phyloP scores from a whole-genome alignment of 495 filamentous ascomycete genomes.

The Podospora appendiculata region DNA sequence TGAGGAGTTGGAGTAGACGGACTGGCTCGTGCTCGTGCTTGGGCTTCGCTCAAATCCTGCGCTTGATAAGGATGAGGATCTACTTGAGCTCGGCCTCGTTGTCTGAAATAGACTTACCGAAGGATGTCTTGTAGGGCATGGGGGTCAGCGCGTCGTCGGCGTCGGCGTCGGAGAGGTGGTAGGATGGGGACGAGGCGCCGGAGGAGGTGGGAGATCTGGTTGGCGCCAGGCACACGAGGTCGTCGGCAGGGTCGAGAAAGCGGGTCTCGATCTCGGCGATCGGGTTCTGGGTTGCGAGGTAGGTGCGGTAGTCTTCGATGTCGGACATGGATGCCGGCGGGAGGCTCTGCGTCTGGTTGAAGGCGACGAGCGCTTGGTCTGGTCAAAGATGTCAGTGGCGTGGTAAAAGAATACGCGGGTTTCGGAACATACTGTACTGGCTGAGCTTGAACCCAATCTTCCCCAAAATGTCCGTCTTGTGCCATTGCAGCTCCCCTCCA shows the following conservation, averaged over 20 bases:
- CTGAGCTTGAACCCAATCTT: slow-evolving; percentile 66
- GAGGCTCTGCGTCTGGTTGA: slow-evolving; percentile 49
- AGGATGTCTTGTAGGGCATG: slow-evolving; percentile 10
- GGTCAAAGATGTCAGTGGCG: background rate
- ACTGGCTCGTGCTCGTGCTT: too few species aligned
- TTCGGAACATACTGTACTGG: slow-evolving; percentile 66
- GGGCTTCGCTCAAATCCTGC: background rate
- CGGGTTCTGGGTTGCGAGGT: slow-evolving; percentile 53
- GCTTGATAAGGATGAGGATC: too few species aligned
- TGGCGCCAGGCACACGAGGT: slow-evolving; percentile 52
- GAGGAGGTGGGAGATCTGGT: background rate
- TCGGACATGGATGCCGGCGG: slow-evolving; percentile 48
- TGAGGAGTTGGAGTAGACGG: too few species aligned
- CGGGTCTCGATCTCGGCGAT: slow-evolving; percentile 58
- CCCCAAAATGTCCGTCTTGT: slow-evolving; percentile 61
- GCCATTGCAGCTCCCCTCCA: slow-evolving; percentile 63
- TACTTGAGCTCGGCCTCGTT: too few species aligned
- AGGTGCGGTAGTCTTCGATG: slow-evolving; percentile 56
- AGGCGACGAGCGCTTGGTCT: slow-evolving; percentile 68
- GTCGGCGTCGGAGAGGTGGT: background rate
- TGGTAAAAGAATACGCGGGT: too few species aligned
- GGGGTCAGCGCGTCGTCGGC: slow-evolving; percentile 13
- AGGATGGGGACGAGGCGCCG: background rate
- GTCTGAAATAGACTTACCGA: background rate
- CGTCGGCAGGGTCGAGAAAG: slow-evolving; percentile 58